phyloP scores from a whole-genome alignment of 2,329 filamentous ascomycete genomes.

The Colletotrichum musae region DNA sequence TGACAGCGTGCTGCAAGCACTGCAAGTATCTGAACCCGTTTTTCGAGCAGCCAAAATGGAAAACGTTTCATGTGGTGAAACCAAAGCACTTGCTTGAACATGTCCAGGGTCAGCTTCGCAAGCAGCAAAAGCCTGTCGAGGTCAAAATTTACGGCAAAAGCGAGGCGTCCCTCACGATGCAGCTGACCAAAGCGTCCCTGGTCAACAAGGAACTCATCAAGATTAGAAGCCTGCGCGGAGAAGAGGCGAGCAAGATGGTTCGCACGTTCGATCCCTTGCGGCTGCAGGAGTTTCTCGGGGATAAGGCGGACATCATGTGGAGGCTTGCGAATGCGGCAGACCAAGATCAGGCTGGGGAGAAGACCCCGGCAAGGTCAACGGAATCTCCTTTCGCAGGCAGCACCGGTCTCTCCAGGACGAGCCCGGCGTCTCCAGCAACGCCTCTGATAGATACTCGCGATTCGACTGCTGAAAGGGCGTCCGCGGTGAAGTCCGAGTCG shows the following conservation, averaged over 20 bases:
- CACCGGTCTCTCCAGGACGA: neutral
- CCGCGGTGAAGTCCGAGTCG: neutral
- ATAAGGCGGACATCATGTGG: conserved; percentile 32
- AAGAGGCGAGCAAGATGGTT: conserved; percentile 28
- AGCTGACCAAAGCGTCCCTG: conserved; percentile 30
- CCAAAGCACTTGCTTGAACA: conserved; percentile 26
- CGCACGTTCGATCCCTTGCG: conserved; percentile 22
- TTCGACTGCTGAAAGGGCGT: neutral
- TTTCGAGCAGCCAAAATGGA: conserved; percentile 34
- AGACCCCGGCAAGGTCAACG: neutral
- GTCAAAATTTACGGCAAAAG: conserved; percentile 28
- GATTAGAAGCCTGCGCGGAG: conserved; percentile 5
- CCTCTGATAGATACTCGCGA: neutral
- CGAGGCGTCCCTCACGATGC: conserved; percentile 19
- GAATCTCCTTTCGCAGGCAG: neutral
- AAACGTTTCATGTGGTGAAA: conserved; percentile 26
- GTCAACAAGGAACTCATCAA: conserved; percentile 24
- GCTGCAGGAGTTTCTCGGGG: conserved; percentile 32
- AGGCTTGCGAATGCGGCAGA: conserved; percentile 24
- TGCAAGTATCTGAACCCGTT: conserved; percentile 28
- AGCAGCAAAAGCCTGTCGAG: conserved; percentile 32
- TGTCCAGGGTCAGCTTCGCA: conserved; percentile 9
- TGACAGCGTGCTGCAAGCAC: conserved; percentile 28
- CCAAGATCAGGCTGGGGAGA: neutral
- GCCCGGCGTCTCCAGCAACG: conserved; percentile 6